These are phyloP conservation scores for Piper betle DNA, from an alignment of 164 flowering plant species.

Conservation along the genomic window DNA sequence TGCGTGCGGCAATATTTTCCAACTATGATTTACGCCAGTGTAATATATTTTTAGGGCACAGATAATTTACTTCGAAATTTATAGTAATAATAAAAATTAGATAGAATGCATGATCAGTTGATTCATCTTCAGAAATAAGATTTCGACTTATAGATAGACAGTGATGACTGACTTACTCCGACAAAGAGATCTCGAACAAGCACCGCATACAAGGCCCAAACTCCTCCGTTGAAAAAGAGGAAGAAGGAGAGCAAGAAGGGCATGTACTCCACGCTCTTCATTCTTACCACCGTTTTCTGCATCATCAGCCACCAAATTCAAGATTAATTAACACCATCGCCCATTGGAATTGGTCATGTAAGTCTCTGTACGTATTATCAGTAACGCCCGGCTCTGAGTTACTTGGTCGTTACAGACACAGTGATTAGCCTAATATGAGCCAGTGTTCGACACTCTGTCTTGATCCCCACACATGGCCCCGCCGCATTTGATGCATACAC, in stretches of 20 bases:
- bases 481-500: no score
- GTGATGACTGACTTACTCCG: constrained; percentile 23
- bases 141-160: not conserved
- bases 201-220: constrained; percentile 33
- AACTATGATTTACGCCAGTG: no score
- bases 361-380: no score
- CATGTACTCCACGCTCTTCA: constrained; percentile 57
- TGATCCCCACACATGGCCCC: not conserved
- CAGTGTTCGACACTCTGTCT: not conserved
- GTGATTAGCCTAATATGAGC: no score
- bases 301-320: not conserved
- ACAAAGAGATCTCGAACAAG: constrained; percentile 32
- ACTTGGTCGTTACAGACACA: no score
- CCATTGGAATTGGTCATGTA: no score
- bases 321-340: no score
- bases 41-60: no score
- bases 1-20: not conserved
- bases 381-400: no score
- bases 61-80: no score
- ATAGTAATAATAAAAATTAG: no score
- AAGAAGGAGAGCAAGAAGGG: constrained; percentile 46
- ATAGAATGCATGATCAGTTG: no score
- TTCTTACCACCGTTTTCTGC: constrained; percentile 45
- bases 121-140: not conserved
- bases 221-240: constrained; percentile 37